Conservation (phyloP, 768 basidiomycete genomes). For the Panellus pusillus region DNA sequence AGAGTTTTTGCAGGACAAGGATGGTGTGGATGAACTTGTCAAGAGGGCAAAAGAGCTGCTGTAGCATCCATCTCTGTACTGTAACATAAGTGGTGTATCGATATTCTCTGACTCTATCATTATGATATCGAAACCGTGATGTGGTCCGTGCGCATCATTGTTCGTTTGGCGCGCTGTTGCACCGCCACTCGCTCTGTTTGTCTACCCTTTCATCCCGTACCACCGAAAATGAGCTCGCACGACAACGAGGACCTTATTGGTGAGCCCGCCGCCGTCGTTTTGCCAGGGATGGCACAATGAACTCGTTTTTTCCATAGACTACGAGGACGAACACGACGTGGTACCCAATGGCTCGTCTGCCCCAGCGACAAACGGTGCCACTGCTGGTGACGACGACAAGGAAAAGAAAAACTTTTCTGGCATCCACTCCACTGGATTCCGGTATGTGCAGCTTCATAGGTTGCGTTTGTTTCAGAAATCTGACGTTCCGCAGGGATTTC, state of each 20-base stretch:
- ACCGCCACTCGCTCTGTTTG: conserved; percentile 22
- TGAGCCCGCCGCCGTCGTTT: too few species aligned
- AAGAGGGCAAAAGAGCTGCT: conserved; percentile 12
- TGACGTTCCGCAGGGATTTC: conserved; percentile 75
- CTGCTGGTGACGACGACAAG: conserved; percentile 64
- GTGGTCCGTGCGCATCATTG: not conserved
- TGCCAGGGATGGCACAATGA: too few species aligned
- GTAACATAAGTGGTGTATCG: not conserved
- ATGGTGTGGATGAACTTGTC: conserved; percentile 15
- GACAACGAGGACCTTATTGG: conserved; percentile 86
- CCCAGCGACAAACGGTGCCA: conserved; percentile 49
- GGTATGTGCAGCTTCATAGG: conserved; percentile 49
- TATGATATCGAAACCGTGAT: too few species aligned
- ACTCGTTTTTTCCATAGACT: conserved; percentile 45
- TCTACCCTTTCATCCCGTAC: conserved; percentile 28
- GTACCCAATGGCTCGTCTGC: conserved; percentile 57
- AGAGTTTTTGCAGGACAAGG: conserved; percentile 36
- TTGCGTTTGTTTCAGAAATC: conserved; percentile 7
- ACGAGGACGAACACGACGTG: conserved; percentile 88
- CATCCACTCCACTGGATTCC: conserved; percentile 99
- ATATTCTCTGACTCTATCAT: not conserved
- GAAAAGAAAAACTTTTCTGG: conserved; percentile 99
- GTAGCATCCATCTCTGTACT: conserved; percentile 24
- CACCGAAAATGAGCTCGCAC: conserved; percentile 68
- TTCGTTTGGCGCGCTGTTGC: not conserved